Evolutionary conservation across 805 yeast species (phyloP).

Genomic region (Metschnikowia cubensis): DNA sequence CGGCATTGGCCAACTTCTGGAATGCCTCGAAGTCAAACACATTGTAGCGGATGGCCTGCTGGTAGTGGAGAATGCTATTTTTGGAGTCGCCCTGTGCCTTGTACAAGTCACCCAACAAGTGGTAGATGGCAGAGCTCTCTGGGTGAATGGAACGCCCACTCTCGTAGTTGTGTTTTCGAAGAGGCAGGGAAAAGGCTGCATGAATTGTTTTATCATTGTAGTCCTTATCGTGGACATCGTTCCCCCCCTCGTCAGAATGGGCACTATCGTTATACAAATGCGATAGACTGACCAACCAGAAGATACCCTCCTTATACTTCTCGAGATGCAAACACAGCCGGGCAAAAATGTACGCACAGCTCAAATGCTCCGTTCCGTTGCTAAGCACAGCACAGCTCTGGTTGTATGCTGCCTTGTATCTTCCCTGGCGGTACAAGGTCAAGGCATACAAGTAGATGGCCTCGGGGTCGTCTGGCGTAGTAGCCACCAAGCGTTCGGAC

Average conservation of each 20-base stretch:
- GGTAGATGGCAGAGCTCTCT: slow-evolving; percentile 64
- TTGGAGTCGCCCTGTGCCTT: slow-evolving; percentile 53
- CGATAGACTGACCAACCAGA: slow-evolving; percentile 32
- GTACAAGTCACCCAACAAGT: slow-evolving; percentile 67
- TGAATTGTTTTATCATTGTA: not conserved
- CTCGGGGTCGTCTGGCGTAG: slow-evolving; percentile 50
- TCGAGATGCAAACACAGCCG: slow-evolving; percentile 57
- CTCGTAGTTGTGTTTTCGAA: slow-evolving; percentile 36
- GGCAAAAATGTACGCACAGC: slow-evolving; percentile 75
- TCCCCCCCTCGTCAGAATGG: slow-evolving; percentile 3
- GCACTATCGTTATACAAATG: slow-evolving; percentile 28
- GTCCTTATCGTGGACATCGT: not conserved
- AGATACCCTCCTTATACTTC: slow-evolving; percentile 58
- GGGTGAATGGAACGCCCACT: slow-evolving; percentile 44
- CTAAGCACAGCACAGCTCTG: slow-evolving; percentile 28
- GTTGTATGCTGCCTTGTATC: slow-evolving; percentile 61
- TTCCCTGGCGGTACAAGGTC: slow-evolving; percentile 54
- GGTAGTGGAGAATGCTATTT: slow-evolving; percentile 63
- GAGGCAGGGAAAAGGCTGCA: slow-evolving; percentile 14
- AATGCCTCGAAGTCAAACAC: slow-evolving; percentile 87
- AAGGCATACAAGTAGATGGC: slow-evolving; percentile 68
- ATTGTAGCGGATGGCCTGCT: slow-evolving; percentile 65
- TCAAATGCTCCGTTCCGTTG: slow-evolving; percentile 51
- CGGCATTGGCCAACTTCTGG: slow-evolving; percentile 66
- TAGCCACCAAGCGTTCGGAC: slow-evolving; percentile 74